Conservation (phyloP, 73 alveolate species). For the Tetrahymena elliotti region DNA sequence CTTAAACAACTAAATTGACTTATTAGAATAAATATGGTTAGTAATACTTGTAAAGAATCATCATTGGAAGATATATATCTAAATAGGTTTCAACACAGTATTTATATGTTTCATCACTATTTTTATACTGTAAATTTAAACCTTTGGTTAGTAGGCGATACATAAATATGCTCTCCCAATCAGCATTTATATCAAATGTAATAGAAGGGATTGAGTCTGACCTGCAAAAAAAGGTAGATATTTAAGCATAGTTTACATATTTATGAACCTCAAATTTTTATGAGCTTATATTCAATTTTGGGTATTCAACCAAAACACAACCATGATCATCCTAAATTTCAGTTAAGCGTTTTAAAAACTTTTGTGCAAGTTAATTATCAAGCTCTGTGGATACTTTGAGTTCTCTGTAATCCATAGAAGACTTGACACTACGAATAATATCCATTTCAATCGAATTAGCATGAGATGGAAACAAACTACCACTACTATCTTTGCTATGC, state of each 20-base stretch:
- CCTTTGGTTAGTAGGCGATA: neutral
- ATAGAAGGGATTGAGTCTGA: neutral
- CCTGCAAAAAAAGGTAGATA: neutral
- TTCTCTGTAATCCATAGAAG: neutral
- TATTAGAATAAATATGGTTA: neutral
- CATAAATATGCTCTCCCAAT: neutral
- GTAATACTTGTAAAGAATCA: neutral
- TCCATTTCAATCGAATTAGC: neutral
- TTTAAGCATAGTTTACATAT: neutral
- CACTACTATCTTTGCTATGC: neutral
- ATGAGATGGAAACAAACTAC: neutral
- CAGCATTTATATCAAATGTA: neutral
- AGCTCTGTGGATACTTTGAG: neutral
- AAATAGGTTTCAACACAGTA: neutral
- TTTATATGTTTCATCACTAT: neutral
- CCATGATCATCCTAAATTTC: neutral
- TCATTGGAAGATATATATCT: neutral
- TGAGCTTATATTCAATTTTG: neutral
- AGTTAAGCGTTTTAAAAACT: neutral
- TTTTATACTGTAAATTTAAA: neutral
- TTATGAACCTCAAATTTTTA: neutral
- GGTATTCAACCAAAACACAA: neutral
- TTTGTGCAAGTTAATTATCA: neutral
- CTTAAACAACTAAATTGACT: neutral
- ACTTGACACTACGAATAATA: neutral